These are phyloP conservation scores for Penicillium sp. DNA, from an alignment of 2,329 filamentous ascomycete genomes.

Conservation along the genomic window DNA sequence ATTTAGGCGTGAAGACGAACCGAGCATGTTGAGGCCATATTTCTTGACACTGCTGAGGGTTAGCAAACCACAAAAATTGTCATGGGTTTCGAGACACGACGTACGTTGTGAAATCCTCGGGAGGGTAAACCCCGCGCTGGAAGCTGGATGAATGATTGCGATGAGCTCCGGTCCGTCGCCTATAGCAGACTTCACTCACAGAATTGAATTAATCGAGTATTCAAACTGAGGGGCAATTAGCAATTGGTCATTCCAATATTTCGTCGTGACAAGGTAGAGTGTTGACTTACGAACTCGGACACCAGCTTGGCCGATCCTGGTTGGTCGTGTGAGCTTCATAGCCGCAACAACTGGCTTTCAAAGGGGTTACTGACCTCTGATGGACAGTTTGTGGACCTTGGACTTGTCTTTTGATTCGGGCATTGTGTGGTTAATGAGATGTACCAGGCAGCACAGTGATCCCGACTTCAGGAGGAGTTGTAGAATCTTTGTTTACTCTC, in stretches of 20 bases:
- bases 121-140: constrained; percentile 80
- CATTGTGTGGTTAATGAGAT: constrained; percentile 32
- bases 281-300: constrained; percentile 80
- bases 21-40: constrained; percentile 97
- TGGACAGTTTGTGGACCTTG: constrained; percentile 90
- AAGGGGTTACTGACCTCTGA: constrained; percentile 38
- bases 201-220: constrained; percentile 96
- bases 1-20: constrained; percentile 45
- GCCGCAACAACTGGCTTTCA: background rate
- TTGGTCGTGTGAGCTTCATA: constrained; percentile 30
- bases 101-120: constrained; percentile 93
- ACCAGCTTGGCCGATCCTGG: constrained; percentile 78
- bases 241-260: constrained; percentile 11
- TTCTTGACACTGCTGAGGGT: constrained; percentile 73
- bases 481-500: constrained; percentile 39
- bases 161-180: constrained; percentile 10
- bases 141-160: constrained; percentile 59
- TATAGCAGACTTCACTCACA: constrained; percentile 57
- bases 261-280: background rate
- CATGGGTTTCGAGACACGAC: constrained; percentile 32
- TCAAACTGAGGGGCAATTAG: constrained; percentile 65
- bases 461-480: constrained; percentile 9
- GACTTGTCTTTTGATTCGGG: constrained; percentile 66
- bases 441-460: background rate
- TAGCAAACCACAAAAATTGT: constrained; percentile 1